A percentile compares a stretch with the other conserved stretches of the same genome.
These are phyloP conservation scores for Fonsecaea multimorphosa DNA, from an alignment of 2,329 filamentous ascomycete species.

Conservation along the genomic window DNA sequence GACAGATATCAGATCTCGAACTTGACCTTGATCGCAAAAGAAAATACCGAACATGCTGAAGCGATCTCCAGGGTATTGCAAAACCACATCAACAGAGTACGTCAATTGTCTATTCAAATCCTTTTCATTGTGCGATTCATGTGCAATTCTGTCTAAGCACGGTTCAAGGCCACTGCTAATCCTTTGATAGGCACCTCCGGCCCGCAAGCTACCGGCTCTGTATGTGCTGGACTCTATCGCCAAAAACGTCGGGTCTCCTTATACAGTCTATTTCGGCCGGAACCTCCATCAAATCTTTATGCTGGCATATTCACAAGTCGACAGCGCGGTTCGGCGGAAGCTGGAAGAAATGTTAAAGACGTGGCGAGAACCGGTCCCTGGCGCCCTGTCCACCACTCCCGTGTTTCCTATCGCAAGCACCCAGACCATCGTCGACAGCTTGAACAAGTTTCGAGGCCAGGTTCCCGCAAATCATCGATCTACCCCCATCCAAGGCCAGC, in stretches of 20 bases:
- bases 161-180: constrained; percentile 26
- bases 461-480: constrained; percentile 56
- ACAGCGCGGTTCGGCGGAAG: constrained; percentile 79
- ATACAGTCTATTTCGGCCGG: constrained; percentile 91
- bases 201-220: constrained; percentile 90
- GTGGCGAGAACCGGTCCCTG: constrained; percentile 96
- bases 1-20: constrained; percentile 96
- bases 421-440: constrained; percentile 87
- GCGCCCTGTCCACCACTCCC: constrained; percentile 87
- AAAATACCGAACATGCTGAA: constrained; percentile 94
- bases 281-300: constrained; percentile 95
- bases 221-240: constrained; percentile 98
- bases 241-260: constrained; percentile 97
- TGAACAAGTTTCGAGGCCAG: constrained; percentile 79
- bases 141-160: constrained; percentile 24
- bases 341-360: constrained; percentile 98
- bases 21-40: constrained; percentile 94
- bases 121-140: constrained; percentile 42
- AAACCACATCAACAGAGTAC: constrained; percentile 93
- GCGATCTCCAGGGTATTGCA: constrained; percentile 89
- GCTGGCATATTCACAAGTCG: constrained; percentile 92
- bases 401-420: constrained; percentile 90
- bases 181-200: constrained; percentile 73
- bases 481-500: constrained; percentile 47
- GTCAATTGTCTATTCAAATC: constrained; percentile 46